A percentile compares a stretch with the other conserved stretches of the same genome.
Conservation (phyloP, 2,329 filamentous ascomycete species). For the Blumeria graminis region DNA sequence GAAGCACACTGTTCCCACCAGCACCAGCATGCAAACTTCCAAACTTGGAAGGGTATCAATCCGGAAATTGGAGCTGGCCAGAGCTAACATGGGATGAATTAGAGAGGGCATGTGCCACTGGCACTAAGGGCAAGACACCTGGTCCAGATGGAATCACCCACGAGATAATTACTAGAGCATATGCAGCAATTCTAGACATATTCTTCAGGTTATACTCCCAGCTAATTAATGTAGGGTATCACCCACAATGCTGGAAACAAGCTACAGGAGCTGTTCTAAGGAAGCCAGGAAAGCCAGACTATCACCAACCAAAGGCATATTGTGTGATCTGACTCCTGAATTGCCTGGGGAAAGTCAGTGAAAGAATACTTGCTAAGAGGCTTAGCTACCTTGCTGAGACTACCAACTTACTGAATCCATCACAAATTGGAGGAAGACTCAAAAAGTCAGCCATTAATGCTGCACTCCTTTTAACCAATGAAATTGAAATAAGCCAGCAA, state of each 20-base stretch:
- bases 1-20: not conserved
- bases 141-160: not conserved
- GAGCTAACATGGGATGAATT: not conserved
- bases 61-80: not conserved
- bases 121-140: not conserved
- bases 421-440: not conserved
- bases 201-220: not conserved
- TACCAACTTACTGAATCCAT: not conserved
- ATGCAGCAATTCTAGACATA: not conserved
- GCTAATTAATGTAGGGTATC: not conserved
- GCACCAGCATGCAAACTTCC: not conserved
- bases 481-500: not conserved
- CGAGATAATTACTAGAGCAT: not conserved
- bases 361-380: not conserved
- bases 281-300: not conserved
- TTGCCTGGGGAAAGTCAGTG: not conserved
- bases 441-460: not conserved
- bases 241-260: not conserved
- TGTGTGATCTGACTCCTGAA: no score
- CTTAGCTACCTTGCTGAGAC: not conserved
- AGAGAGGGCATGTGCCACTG: not conserved
- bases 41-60: not conserved
- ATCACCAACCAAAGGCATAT: no score
- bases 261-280: not conserved
- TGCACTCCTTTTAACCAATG: not conserved